Evolutionary conservation across 75 land plant genomes (phyloP), one percentile per base, ranked within the genome.

Genomic region (Cunninghamia lanceolata): DNA sequence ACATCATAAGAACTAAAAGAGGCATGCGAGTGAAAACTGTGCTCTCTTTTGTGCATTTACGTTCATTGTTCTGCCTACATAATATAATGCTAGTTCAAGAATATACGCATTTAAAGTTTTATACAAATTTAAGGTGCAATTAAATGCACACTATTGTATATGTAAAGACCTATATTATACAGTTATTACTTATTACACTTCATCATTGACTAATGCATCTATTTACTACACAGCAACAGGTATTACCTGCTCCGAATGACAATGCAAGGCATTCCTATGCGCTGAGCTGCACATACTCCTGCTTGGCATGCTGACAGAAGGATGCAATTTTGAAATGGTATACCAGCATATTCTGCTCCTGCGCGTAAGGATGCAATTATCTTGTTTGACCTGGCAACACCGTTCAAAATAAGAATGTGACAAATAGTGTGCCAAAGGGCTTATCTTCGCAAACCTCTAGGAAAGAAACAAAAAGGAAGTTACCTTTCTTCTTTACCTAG

Each of bases 201-300:
- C 4, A 63, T 63, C 68, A 63, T 63, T 25, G 9, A 63, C 68
- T 7, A 6, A 28, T 63, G 9, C 9, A 25, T 25, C 68, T 25
- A 63, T 63, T 63, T 63, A 59, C 66, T 21, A 21, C 66, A 59
- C 28, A 63, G 68, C 25, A n/a, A 59, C 25, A 25, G 0, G 7
- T 7, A 53, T 70, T 85, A 97, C 99, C 98, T 96, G 93, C 94
- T 98, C 34, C 96, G 90, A 13, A 98, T 76, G 59, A 96, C 95
- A 39, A 98, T 91, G 86, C 95, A 95, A 38, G 99, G 99, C 98
- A 98, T 95, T 86, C 94, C 96, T 70, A 98, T 91, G 42, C 91
- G 89, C 56, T 94, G 91, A 76, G 99, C 99, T 83, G 89, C 98
- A 84, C 74, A 85, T 1, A 89, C 89, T 32, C 96, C 99, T 40